Evolutionary conservation across 768 basidiomycete species (phyloP), one percentile per base, ranked within the genome.

Genomic region (Inosperma sp.): DNA sequence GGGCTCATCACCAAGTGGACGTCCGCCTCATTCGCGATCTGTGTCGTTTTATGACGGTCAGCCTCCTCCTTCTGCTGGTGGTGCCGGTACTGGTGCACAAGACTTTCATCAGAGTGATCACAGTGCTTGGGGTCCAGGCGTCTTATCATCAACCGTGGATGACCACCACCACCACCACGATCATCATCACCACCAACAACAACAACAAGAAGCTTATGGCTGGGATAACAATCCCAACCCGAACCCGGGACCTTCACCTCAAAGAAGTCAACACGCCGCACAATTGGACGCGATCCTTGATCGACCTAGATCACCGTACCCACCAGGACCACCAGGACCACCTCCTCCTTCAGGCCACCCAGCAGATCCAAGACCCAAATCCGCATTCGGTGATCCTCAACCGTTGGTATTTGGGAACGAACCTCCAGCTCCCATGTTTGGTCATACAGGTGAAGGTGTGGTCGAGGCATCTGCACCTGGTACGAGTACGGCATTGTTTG

Each of bases 401-500:
- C 62, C 64, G 31, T 59, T 62, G 8, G 61, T 62, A 36, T 53
- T 61, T 21, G 50, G 50, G 4, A 37, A 42, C 14, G 62, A 62
- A 31, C 52, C 61, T 27, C 59, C 51, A 12, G 57, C 56, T 43
- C 43, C 58, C 21, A 53, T 59, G 17, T 55, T 59, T 35, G 59
- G 61, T 7, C 62, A 63, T 42, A 47, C 60, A 27, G 62, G 58
- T 21, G 56, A 59, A 25, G 60, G 61, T 12, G 62, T 56, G 12
- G 55, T 61, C n/a, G 23, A 45, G 26, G 44, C 27, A 34, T 17
- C 30, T 36, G 34, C 46, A 10, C 47, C 42, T n/a, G 57, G 52
- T 10, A 50, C 52, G 1, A 33, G 51, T 6, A 41, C 49, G 7
- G 53, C 58, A 22, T 40, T 64, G 23, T 66, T 66, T 27, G 61